phyloP scores from a whole-genome alignment of 208 protist species.

The Strigomonas galati region DNA sequence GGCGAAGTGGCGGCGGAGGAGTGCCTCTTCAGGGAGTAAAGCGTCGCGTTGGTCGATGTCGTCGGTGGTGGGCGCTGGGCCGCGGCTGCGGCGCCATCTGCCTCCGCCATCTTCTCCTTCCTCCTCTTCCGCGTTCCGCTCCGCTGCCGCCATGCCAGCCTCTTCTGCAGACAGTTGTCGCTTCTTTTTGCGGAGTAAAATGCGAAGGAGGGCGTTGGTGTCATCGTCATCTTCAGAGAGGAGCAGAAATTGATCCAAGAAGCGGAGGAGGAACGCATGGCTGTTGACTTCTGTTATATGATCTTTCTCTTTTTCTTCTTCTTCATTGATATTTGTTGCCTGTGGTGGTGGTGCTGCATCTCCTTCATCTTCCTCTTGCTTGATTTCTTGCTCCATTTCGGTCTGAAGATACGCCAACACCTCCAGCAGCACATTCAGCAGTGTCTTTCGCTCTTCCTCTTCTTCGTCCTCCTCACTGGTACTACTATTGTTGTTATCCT shows the following conservation, averaged over 20 bases:
- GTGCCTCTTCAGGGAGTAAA: neutral
- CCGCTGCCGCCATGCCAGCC: neutral
- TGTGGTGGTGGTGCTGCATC: neutral
- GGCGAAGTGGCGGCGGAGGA: neutral
- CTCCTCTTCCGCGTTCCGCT: neutral
- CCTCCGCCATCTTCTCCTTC: neutral
- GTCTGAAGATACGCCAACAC: conserved; percentile 20
- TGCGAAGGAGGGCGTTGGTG: conserved; percentile 4
- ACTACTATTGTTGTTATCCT: neutral
- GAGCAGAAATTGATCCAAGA: conserved; percentile 77
- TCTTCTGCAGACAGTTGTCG: no score
- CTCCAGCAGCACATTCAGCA: conserved; percentile 5
- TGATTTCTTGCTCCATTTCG: conserved; percentile 16
- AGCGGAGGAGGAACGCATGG: conserved; percentile 38
- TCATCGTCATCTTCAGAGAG: conserved; percentile 76
- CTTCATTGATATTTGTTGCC: neutral
- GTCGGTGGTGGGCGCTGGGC: neutral
- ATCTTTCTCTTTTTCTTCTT: neutral
- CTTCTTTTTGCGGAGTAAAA: conserved; percentile 10
- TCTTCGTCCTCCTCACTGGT: neutral
- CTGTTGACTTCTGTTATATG: conserved; percentile 11
- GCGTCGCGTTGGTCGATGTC: conserved; percentile 11
- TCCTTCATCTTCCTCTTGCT: conserved; percentile 1
- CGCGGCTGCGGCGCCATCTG: neutral
- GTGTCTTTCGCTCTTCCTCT: conserved; percentile 2